Evolutionary conservation across 2,329 filamentous ascomycete genomes (phyloP).

Genomic region (Fusarium albosuccineum): DNA sequence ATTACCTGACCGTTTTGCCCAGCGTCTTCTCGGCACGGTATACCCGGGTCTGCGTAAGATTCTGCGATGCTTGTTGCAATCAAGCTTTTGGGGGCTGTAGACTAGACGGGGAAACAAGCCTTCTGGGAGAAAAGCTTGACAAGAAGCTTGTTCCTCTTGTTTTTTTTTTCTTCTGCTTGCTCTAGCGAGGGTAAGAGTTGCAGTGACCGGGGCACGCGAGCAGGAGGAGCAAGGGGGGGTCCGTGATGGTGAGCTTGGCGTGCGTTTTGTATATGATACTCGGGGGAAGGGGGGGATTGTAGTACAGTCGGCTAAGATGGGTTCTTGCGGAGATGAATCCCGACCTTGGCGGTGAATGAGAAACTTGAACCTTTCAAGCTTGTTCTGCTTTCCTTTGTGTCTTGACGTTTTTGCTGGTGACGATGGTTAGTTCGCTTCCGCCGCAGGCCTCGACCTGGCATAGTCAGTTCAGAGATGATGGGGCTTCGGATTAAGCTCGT

Average conservation of each 20-base stretch:
- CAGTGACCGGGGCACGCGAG: background rate
- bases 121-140: conserved; percentile 26
- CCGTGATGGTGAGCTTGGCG: conserved; percentile 19
- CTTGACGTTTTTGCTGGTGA: too few species aligned
- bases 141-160: conserved; percentile 1
- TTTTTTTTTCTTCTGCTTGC: conserved; percentile 8
- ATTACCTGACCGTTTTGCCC: background rate
- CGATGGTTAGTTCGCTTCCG: too few species aligned
- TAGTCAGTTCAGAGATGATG: too few species aligned
- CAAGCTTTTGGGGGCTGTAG: conserved; percentile 24
- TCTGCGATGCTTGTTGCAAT: conserved; percentile 19
- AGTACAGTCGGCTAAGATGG: too few species aligned
- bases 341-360: too few species aligned
- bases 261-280: background rate
- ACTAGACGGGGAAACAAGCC: conserved; percentile 12
- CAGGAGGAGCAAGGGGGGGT: background rate
- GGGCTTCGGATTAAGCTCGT: too few species aligned
- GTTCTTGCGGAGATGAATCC: too few species aligned
- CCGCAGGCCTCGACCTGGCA: too few species aligned
- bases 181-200: background rate
- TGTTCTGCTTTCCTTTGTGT: too few species aligned
- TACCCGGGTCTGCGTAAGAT: conserved; percentile 11
- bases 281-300: too few species aligned
- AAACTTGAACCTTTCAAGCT: too few species aligned
- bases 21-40: background rate